These are phyloP conservation scores for Cyberlindnera subsufficiens DNA, from an alignment of 805 yeast genomes.

Conservation along the genomic window DNA sequence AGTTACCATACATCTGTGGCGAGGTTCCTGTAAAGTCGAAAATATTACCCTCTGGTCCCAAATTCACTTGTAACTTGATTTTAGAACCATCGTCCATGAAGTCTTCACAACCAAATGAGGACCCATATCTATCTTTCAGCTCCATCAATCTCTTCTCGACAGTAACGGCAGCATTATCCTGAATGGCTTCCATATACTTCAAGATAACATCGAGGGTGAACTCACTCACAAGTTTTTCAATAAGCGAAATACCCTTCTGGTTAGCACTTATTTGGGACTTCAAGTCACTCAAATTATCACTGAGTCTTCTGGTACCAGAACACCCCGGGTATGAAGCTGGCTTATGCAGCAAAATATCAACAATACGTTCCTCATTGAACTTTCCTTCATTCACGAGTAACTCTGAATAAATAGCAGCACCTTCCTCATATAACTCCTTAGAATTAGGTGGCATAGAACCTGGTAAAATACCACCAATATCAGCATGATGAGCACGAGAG, in stretches of 20 bases:
- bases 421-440: constrained; percentile 80
- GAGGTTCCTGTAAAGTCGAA: constrained; percentile 88
- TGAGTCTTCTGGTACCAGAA: constrained; percentile 79
- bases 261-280: constrained; percentile 89
- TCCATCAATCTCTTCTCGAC: constrained; percentile 51
- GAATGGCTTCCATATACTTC: constrained; percentile 77
- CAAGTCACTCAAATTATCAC: constrained; percentile 79
- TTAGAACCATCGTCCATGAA: constrained; percentile 78
- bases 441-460: constrained; percentile 96
- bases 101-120: constrained; percentile 48
- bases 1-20: constrained; percentile 80
- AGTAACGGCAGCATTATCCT: constrained; percentile 67
- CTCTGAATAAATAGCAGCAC: constrained; percentile 80
- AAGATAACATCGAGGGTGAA: constrained; percentile 54
- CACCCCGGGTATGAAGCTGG: constrained; percentile 85
- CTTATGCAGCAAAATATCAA: constrained; percentile 54
- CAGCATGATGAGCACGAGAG: constrained; percentile 94
- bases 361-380: constrained; percentile 70
- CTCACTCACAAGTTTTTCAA: constrained; percentile 55
- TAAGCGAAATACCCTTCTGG: constrained; percentile 70
- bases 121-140: constrained; percentile 36
- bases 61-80: constrained; percentile 49
- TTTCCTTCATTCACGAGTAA: constrained; percentile 63
- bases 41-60: constrained; percentile 44
- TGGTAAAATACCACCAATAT: constrained; percentile 87